Evolutionary conservation across 257 asterid genomes (phyloP), one percentile per base, ranked within the genome.

Genomic region (Salvia splendens): DNA sequence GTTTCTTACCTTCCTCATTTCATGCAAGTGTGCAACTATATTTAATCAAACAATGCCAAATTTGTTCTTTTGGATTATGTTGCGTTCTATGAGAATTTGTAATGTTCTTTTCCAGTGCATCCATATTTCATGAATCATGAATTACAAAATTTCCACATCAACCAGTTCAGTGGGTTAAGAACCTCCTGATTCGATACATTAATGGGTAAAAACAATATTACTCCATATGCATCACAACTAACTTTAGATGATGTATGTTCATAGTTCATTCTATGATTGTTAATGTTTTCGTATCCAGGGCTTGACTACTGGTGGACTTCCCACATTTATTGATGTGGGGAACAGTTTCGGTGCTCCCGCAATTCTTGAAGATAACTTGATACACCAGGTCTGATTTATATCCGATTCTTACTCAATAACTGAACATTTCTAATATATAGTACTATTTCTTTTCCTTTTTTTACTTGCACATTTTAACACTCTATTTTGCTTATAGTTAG

Each of bases 321-420:
- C 99, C 64, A 93, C 99, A n/a, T 93, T 93, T 72, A 82, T 93
- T 81, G 99, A 90, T 62, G 91, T 90, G 32, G 96, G 99, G 9
- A 93, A 88, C 80, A 93, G 97, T 81, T 93, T 93, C 75, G 99
- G 99, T 64, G 99, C 99, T 56, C 99, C 99, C 24, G 97, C 89
- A 67, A 90, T 93, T 63, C 77, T 86, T 77, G 99, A 93, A 82
- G 99, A 93, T 83, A 93, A 90, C 84, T 83, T 90, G 80, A 77
- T 93, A 73, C 84, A 81, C 79, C 99, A 92, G 95, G 97, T 87
- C 36, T 50, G 53, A 3, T 65, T 36, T 65, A 38, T 66, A 4
- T 43, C 57, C 67, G 16, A 11, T 57, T n/a, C 47, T 17, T 40
- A 53, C 55, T 8, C 61, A 2, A 63, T 12, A 36, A 64, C 20